Percentiles rank a stretch among this genome's conserved stretches.
These are phyloP conservation scores for Boletus semigastroideus DNA, from an alignment of 1,284 basidiomycete genomes.

Conservation along the genomic window DNA sequence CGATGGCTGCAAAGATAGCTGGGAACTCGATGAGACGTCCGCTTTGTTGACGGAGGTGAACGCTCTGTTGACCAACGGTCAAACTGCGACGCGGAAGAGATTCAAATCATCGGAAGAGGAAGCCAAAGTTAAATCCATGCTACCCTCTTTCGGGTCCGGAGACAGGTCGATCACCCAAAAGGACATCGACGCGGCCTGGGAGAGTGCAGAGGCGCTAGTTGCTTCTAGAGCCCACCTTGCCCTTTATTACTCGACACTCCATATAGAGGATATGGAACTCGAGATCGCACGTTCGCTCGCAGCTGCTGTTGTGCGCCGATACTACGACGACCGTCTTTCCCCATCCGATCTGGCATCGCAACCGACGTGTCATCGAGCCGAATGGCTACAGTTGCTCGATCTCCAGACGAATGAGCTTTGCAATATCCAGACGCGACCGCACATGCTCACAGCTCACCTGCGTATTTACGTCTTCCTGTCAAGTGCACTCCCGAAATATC, in stretches of 20 bases:
- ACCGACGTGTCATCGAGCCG: background rate
- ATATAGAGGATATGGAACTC: constrained; percentile 49
- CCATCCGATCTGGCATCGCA: constrained; percentile 5
- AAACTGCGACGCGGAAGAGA: constrained; percentile 23
- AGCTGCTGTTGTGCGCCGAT: constrained; percentile 45
- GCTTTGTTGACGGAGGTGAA: constrained; percentile 33
- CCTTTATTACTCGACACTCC: constrained; percentile 23
- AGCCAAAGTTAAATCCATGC: constrained; percentile 15
- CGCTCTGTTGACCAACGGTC: constrained; percentile 36
- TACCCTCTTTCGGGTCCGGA: constrained; percentile 12
- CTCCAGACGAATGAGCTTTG: constrained; percentile 52
- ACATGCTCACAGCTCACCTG: constrained; percentile 44
- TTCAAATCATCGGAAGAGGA: constrained; percentile 35
- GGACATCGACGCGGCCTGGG: constrained; percentile 38
- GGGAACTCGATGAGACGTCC: constrained; percentile 39
- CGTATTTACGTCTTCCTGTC: constrained; percentile 49
- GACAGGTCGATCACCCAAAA: constrained; percentile 26
- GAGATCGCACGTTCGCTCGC: constrained; percentile 52
- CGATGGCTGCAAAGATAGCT: constrained; percentile 44
- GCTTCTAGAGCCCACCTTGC: constrained; percentile 22
- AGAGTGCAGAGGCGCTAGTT: constrained; percentile 18
- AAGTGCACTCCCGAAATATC: constrained; percentile 31
- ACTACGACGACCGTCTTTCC: constrained; percentile 22
- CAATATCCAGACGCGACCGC: constrained; percentile 40
- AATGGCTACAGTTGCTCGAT: constrained; percentile 34